Base-by-base conservation (phyloP, 1,284 basidiomycete genomes). In the Tylopilus orsonianus region DNA sequence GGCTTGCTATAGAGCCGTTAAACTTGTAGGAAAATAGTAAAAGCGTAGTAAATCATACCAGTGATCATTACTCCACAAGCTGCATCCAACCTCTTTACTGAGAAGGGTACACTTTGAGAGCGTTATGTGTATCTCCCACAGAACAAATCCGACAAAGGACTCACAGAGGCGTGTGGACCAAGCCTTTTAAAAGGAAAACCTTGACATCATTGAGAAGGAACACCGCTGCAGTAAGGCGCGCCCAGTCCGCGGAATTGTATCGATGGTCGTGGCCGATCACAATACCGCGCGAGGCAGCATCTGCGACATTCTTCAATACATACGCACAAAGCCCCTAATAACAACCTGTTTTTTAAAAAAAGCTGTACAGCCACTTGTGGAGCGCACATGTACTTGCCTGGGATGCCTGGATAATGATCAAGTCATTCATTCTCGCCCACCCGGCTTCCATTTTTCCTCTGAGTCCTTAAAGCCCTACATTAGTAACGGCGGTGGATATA, bases 11-110 rank as follows among this genome's bases (percentile, higher is more conserved):
- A 29, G 50, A 32, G 18, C 10, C 13, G 37, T 43, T 48, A 24
- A 50, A 33, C 14, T 49, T 14, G 4, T 14, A 24, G 12, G 12
- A n/a, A 2, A 8, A 23, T 22, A 18, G 47, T n/a, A 33, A 34
- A 44, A 8, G 23, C 22, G 20, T 14, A 34, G 7, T 18, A 23
- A 20, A 41, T 16, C 18, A 56, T 45, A 85, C 87, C 86, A 54
- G 91, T 93, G 46, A 93, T 87, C 91, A 93, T 93, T 4, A 93
- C 81, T 22, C 91, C 90, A 49, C 85, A 87, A 3, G 85, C 84
- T 7, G 90, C 88, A 16, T 71, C 70, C 33, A 90, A 61, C 41
- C 66, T 72, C 56, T 81, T 83, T 13, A 92, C 78, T 27, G 79
- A 78, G 64, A 91, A 93, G 0, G 91, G 91, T 7, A 93, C 85